phyloP scores from a whole-genome alignment of 2,329 filamentous ascomycete species.

The Sporothrix humicola region DNA sequence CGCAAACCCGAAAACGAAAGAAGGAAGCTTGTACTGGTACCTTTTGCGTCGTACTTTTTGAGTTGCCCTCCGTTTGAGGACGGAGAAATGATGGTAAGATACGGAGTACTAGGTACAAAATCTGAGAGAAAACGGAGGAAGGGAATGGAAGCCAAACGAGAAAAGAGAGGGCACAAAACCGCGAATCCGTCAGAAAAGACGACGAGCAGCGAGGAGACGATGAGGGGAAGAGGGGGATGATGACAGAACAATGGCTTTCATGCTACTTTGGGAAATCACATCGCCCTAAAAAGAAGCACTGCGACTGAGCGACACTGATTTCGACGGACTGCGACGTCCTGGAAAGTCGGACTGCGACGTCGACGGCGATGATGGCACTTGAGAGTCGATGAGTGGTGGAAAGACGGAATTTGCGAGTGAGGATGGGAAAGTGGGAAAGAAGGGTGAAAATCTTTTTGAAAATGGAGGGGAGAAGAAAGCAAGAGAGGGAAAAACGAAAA shows the following conservation, averaged over 20 bases:
- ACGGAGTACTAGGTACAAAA: background rate
- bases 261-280: background rate
- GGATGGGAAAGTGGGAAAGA: background rate
- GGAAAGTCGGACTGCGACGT: background rate
- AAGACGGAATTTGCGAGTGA: background rate
- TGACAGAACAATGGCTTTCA: background rate
- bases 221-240: too few relatives aligned
- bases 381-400: background rate
- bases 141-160: background rate
- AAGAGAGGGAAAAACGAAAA: background rate
- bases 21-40: background rate
- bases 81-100: background rate
- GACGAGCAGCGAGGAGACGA: background rate
- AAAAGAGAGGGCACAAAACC: background rate
- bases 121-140: background rate
- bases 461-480: too few relatives aligned
- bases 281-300: conserved; percentile 3
- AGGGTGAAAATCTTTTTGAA: background rate
- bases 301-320: background rate
- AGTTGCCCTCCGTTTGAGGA: background rate
- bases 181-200: background rate
- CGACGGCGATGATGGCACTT: background rate
- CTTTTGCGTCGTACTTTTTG: too few relatives aligned
- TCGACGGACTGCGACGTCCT: background rate
- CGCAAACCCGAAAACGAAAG: conserved; percentile 5